Evolutionary conservation across 129 eudicot genomes (phyloP).

Genomic region (Tagetes patula): DNA sequence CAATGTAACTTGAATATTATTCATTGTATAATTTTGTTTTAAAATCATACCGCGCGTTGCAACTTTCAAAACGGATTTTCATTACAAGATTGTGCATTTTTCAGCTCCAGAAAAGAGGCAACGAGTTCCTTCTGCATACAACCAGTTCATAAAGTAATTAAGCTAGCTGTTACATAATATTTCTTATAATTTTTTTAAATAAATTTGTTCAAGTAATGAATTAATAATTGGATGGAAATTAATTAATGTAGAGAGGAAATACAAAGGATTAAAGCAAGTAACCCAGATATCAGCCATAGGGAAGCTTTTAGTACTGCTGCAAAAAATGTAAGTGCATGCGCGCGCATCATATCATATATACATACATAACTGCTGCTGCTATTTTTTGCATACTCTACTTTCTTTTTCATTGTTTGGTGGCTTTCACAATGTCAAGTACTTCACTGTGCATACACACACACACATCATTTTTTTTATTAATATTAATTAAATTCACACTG

Average conservation of each 20-base stretch:
- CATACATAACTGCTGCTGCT: too few species aligned
- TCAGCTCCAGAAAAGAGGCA: conserved; percentile 94
- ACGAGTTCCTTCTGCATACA: conserved; percentile 92
- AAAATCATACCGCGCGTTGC: not conserved
- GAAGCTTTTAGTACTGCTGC: conserved; percentile 99
- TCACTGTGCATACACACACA: not conserved
- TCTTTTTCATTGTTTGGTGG: conserved; percentile 17
- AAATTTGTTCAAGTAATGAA: not conserved
- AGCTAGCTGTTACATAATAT: too few species aligned
- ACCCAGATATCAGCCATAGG: conserved; percentile 98
- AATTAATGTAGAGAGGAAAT: conserved; percentile 80
- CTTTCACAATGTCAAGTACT: conserved; percentile 20
- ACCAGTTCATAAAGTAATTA: conserved; percentile 72
- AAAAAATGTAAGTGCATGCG: conserved; percentile 66
- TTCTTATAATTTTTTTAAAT: not conserved
- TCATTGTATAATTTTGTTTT: not conserved
- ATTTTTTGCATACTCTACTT: conserved; percentile 10
- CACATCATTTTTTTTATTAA: not conserved
- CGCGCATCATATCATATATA: too few species aligned
- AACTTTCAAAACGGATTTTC: not conserved
- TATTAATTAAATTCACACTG: not conserved
- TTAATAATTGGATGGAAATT: not conserved
- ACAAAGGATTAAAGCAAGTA: conserved; percentile 99
- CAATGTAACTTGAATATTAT: not conserved
- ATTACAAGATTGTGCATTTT: not conserved